Evolutionary conservation across 2,329 filamentous ascomycete genomes (phyloP).

Genomic region (Diaporthe vexans): DNA sequence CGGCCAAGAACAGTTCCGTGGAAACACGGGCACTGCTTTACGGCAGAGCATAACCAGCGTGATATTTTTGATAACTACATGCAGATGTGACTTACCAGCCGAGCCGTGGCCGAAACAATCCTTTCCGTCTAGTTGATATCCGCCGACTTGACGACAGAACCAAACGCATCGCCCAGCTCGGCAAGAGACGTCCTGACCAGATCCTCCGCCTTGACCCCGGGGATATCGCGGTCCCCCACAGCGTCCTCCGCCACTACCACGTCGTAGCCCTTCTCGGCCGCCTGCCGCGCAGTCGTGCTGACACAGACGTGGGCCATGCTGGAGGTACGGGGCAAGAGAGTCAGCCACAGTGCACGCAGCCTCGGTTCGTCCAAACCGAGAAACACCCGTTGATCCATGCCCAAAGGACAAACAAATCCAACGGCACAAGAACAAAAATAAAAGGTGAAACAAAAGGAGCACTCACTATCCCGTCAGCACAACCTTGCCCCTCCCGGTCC

Average conservation of each 20-base stretch:
- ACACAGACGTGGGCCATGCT: conserved; percentile 71
- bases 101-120: too few relatives aligned
- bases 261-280: conserved; percentile 72
- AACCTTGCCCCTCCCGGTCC: conserved; percentile 68
- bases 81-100: not conserved
- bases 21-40: not conserved
- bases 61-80: not conserved
- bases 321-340: not conserved
- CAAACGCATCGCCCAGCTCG: conserved; percentile 75
- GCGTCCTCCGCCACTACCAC: conserved; percentile 73
- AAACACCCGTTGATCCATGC: not conserved
- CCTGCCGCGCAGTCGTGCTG: conserved; percentile 74
- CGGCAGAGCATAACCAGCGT: not conserved
- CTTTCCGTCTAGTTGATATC: not conserved
- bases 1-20: not conserved
- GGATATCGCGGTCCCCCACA: conserved; percentile 76
- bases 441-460: conserved; percentile 46
- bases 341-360: conserved; percentile 43
- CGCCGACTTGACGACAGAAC: conserved; percentile 62
- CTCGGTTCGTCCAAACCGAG: not conserved
- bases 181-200: conserved; percentile 64
- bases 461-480: conserved; percentile 74
- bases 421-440: not conserved
- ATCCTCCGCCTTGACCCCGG: conserved; percentile 69
- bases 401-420: not conserved